Conservation (phyloP, 2,329 filamentous ascomycete species). For the Triangularia setosa region DNA sequence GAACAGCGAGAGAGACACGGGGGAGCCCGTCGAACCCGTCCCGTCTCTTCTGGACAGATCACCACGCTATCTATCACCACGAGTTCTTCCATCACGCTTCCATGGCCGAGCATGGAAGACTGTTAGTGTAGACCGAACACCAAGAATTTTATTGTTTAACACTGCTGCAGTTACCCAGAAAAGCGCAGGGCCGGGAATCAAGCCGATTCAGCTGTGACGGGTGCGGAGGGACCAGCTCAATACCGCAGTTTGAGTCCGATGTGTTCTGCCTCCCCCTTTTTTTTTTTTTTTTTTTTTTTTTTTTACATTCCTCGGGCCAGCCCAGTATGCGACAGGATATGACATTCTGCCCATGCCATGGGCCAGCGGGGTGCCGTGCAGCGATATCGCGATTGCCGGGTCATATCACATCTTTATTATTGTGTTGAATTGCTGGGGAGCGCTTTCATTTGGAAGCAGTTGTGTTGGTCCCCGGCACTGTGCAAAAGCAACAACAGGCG, state of each 20-base stretch:
- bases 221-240: background rate
- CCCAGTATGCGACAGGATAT: background rate
- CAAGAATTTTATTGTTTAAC: background rate
- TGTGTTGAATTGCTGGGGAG: constrained; percentile 8
- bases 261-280: background rate
- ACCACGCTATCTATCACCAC: constrained; percentile 10
- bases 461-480: constrained; percentile 1
- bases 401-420: constrained; percentile 16
- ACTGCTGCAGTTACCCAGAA: constrained; percentile 10
- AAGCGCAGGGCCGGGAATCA: constrained; percentile 13
- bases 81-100: constrained; percentile 18
- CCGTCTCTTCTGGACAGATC: constrained; percentile 9
- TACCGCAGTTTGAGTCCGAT: background rate
- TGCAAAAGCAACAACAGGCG: background rate
- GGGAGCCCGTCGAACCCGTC: constrained; percentile 5
- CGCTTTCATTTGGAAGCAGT: constrained; percentile 17
- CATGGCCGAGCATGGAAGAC: constrained; percentile 16
- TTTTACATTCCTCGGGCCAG: background rate
- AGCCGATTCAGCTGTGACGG: constrained; percentile 17
- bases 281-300: background rate
- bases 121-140: background rate
- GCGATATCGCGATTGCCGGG: constrained; percentile 13
- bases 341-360: background rate
- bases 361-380: constrained; percentile 6
- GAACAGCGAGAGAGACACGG: constrained; percentile 1